Evolutionary conservation across 2,329 filamentous ascomycete genomes (phyloP).

Genomic region (Sarocladiaceae sp.): DNA sequence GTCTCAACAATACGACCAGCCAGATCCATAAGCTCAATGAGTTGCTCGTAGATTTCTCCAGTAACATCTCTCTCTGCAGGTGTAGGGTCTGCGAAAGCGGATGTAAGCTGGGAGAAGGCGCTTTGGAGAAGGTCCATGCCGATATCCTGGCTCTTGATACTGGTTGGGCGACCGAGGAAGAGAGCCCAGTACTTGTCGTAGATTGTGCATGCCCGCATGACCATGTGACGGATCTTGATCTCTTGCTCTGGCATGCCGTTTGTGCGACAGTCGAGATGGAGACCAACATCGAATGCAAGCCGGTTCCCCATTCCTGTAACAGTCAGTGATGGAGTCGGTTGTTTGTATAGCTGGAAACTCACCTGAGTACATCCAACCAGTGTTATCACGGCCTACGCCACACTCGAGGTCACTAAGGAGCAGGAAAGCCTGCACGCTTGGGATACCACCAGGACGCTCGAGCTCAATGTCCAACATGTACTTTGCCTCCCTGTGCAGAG

Average conservation of each 20-base stretch:
- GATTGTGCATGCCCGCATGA: conserved; percentile 46
- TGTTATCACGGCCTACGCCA: conserved; percentile 47
- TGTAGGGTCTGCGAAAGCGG: conserved; percentile 20
- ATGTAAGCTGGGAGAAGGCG: conserved; percentile 37
- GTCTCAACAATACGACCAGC: conserved; percentile 48
- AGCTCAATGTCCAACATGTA: conserved; percentile 50
- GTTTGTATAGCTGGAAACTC: no score
- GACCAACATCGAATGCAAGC: conserved; percentile 42
- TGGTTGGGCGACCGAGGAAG: conserved; percentile 49
- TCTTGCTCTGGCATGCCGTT: conserved; percentile 41
- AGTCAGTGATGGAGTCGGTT: not conserved
- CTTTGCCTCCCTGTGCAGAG: conserved; percentile 49
- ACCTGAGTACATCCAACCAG: conserved; percentile 52
- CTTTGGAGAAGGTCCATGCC: conserved; percentile 42
- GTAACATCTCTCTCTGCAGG: conserved; percentile 14
- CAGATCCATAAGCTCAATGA: conserved; percentile 52
- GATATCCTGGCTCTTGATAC: conserved; percentile 49
- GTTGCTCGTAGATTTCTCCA: conserved; percentile 42
- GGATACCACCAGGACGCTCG: conserved; percentile 46
- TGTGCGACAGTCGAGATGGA: conserved; percentile 41
- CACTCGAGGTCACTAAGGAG: conserved; percentile 50
- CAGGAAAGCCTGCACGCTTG: conserved; percentile 47
- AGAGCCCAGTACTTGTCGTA: conserved; percentile 53
- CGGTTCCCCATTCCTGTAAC: conserved; percentile 36
- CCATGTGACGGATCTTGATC: conserved; percentile 44